Percentiles rank a stretch among this genome's conserved stretches.
Evolutionary conservation across 306 rosid genomes (phyloP).

Genomic region (Quercus mongolica): DNA sequence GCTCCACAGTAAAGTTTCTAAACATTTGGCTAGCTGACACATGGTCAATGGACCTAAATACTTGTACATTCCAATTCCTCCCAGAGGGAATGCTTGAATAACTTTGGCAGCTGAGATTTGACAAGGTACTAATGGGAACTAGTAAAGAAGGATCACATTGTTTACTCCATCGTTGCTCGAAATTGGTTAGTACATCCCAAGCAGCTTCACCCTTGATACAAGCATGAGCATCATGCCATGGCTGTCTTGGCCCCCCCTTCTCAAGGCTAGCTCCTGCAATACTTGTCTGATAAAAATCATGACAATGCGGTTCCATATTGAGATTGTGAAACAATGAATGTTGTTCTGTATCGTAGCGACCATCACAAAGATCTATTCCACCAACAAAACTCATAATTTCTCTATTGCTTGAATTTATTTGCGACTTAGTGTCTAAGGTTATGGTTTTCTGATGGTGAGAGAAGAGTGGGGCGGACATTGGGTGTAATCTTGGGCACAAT

Average conservation of each 20-base stretch:
- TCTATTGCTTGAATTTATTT: slow-evolving; percentile 36
- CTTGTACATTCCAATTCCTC: slow-evolving; percentile 83
- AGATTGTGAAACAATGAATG: slow-evolving; percentile 80
- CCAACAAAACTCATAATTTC: slow-evolving; percentile 86
- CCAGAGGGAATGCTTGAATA: slow-evolving; percentile 28
- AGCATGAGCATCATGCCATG: slow-evolving; percentile 98
- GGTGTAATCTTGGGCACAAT: slow-evolving; percentile 70
- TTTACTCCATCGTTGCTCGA: slow-evolving; percentile 88
- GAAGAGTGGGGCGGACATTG: slow-evolving; percentile 68
- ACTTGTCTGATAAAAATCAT: slow-evolving; percentile 78
- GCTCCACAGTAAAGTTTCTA: slow-evolving; percentile 61
- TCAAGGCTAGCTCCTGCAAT: slow-evolving; percentile 66
- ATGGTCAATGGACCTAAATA: slow-evolving; percentile 78
- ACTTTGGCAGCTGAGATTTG: slow-evolving; percentile 35
- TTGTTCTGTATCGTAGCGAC: slow-evolving; percentile 81
- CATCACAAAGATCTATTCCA: slow-evolving; percentile 83
- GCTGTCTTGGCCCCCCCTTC: slow-evolving; percentile 92
- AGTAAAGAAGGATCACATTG: slow-evolving; percentile 67
- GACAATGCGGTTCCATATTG: slow-evolving; percentile 43
- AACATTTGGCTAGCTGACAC: slow-evolving; percentile 69
- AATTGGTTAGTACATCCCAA: slow-evolving; percentile 82
- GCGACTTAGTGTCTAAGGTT: slow-evolving; percentile 52
- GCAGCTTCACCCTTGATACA: slow-evolving; percentile 83
- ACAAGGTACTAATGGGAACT: slow-evolving; percentile 52
- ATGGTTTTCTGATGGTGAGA: slow-evolving; percentile 91